Conservation (phyloP, 106 monocot genomes). For the Narthecium ossifragum region DNA sequence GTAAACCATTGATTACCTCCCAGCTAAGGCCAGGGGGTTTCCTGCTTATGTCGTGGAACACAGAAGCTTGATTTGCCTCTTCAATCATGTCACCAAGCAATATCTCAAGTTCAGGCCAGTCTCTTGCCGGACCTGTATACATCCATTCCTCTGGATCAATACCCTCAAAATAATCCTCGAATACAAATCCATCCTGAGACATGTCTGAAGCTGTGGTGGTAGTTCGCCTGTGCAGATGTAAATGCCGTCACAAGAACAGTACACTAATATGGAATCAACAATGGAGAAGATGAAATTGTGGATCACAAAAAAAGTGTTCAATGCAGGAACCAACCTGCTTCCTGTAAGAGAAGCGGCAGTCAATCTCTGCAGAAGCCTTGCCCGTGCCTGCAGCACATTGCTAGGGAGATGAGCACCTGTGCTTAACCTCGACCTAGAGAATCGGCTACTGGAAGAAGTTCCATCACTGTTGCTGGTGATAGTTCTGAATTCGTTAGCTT, state of each 20-base stretch:
- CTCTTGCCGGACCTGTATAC: neutral
- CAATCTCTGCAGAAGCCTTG: constrained; percentile 67
- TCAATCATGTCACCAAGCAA: neutral
- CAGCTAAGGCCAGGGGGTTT: constrained; percentile 49
- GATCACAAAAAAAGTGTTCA: neutral
- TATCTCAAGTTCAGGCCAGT: constrained; percentile 7
- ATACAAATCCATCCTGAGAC: constrained; percentile 22
- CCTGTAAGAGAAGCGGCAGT: constrained; percentile 45
- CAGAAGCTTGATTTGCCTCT: constrained; percentile 6
- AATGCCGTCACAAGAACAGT: no score
- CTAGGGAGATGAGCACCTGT: constrained; percentile 42
- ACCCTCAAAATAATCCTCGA: constrained; percentile 12
- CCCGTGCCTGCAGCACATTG: constrained; percentile 58
- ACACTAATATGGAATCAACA: neutral
- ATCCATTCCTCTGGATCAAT: constrained; percentile 8
- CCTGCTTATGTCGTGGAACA: constrained; percentile 3
- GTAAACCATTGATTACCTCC: constrained; percentile 26
- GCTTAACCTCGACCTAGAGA: constrained; percentile 13
- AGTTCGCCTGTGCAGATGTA: neutral
- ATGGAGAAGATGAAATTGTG: neutral
- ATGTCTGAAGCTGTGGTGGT: neutral
- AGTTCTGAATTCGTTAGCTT: constrained; percentile 11
- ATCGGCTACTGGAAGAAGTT: constrained; percentile 8
- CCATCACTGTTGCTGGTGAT: constrained; percentile 6
- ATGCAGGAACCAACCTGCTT: constrained; percentile 30